A percentile compares a stretch with the other conserved stretches of the same genome.
These are phyloP conservation scores for Simmondsia chinensis DNA, from an alignment of 148 eudicot species.

Conservation along the genomic window DNA sequence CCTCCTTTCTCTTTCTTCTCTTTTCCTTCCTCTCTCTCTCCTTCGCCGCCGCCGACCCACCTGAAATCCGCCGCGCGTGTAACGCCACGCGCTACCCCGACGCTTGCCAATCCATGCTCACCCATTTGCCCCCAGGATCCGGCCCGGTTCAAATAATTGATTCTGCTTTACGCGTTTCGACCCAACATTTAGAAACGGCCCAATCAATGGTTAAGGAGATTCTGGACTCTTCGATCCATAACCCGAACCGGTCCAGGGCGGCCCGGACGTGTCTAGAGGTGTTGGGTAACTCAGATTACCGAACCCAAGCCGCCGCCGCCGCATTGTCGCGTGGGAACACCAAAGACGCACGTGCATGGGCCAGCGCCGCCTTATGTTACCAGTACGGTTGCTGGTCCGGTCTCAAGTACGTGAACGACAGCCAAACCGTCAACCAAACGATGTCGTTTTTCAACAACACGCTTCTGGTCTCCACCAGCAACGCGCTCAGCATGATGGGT, in stretches of 20 bases:
- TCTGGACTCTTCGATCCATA: slow-evolving; percentile 27
- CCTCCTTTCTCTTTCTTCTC: slow-evolving; percentile 16
- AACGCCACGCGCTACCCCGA: slow-evolving; percentile 44
- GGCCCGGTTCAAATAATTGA: slow-evolving; percentile 28
- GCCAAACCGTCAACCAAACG: slow-evolving; percentile 28
- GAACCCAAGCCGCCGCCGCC: slow-evolving; percentile 19
- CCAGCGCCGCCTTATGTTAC: slow-evolving; percentile 53
- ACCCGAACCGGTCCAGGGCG: slow-evolving; percentile 44
- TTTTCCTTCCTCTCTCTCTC: slow-evolving; percentile 16
- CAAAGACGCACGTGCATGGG: slow-evolving; percentile 70
- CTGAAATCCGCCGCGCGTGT: slow-evolving; percentile 40
- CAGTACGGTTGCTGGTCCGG: slow-evolving; percentile 88
- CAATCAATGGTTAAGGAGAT: slow-evolving; percentile 41
- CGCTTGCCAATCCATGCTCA: slow-evolving; percentile 32
- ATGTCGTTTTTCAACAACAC: slow-evolving; percentile 49
- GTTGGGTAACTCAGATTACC: slow-evolving; percentile 24
- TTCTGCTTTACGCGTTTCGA: slow-evolving; percentile 29
- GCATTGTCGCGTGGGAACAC: slow-evolving; percentile 29
- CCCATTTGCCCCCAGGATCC: slow-evolving; percentile 12
- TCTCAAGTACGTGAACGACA: slow-evolving; percentile 60
- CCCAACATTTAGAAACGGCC: slow-evolving; percentile 27
- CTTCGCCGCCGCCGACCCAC: slow-evolving; percentile 15
- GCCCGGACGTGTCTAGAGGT: slow-evolving; percentile 46
- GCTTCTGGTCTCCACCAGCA: slow-evolving; percentile 43
- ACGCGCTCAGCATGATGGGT: slow-evolving; percentile 57